These are phyloP conservation scores for Crithidia thermophila DNA, from an alignment of 208 protist species.

Conservation along the genomic window DNA sequence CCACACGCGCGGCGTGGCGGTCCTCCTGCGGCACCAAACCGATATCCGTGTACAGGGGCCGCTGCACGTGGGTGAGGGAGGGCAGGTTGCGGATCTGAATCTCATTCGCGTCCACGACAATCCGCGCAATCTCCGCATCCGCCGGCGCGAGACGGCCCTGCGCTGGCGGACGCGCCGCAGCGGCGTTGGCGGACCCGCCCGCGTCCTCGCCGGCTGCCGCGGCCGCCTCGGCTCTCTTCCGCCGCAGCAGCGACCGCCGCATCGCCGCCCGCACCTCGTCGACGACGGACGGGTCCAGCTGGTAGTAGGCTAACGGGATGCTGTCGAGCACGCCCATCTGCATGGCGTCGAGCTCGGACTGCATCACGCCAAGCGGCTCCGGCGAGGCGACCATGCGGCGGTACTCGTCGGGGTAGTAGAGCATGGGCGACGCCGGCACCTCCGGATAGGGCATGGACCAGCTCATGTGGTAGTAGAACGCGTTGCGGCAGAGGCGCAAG, in stretches of 20 bases:
- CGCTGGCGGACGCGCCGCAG: conserved; percentile 32
- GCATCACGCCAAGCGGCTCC: conserved; percentile 63
- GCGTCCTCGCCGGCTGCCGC: conserved; percentile 24
- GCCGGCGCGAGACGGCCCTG: conserved; percentile 36
- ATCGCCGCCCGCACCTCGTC: conserved; percentile 45
- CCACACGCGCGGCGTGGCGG: conserved; percentile 75
- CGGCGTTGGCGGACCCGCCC: conserved; percentile 39
- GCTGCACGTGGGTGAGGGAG: conserved; percentile 75
- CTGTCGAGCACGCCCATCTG: conserved; percentile 58
- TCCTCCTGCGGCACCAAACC: conserved; percentile 70
- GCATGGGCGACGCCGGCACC: conserved; percentile 51
- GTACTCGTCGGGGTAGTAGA: conserved; percentile 68
- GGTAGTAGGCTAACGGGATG: conserved; percentile 75
- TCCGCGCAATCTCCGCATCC: conserved; percentile 71
- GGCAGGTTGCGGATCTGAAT: conserved; percentile 63
- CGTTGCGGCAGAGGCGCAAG: conserved; percentile 57
- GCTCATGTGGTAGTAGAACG: conserved; percentile 69
- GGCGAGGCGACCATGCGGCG: conserved; percentile 44
- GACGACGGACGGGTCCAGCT: conserved; percentile 46
- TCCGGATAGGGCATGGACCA: conserved; percentile 70
- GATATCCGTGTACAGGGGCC: conserved; percentile 88
- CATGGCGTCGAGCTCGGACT: conserved; percentile 85
- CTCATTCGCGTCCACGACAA: conserved; percentile 68
- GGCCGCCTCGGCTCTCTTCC: conserved; percentile 36
- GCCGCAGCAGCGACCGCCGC: conserved; percentile 23